Evolutionary conservation across 495 filamentous ascomycete species (phyloP).

Genomic region (Daldinia bambusicola): DNA sequence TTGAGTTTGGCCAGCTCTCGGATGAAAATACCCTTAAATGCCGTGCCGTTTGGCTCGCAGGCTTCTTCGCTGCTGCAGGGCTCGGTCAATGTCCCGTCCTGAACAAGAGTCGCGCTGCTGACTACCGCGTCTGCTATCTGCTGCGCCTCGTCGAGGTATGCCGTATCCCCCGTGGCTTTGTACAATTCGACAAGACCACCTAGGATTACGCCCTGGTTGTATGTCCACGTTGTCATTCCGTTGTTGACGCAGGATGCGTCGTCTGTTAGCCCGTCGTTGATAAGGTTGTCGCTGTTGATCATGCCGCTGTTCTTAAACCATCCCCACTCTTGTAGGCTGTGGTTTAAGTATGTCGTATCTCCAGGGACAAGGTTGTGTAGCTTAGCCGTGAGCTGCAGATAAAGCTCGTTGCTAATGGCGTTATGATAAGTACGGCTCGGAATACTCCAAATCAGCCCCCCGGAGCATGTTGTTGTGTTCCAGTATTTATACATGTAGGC

Average conservation of each 20-base stretch:
- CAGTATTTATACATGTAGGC: constrained; percentile 66
- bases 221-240: constrained; percentile 68
- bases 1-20: constrained; percentile 69
- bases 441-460: constrained; percentile 69
- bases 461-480: constrained; percentile 66
- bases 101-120: constrained; percentile 56
- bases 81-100: constrained; percentile 69
- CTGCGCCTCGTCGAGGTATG: constrained; percentile 64
- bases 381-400: constrained; percentile 70
- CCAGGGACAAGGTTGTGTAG: constrained; percentile 69
- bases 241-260: constrained; percentile 68
- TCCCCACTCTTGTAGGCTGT: constrained; percentile 66
- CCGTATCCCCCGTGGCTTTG: constrained; percentile 47
- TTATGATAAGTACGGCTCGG: constrained; percentile 65
- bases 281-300: constrained; percentile 66
- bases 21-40: constrained; percentile 81
- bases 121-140: constrained; percentile 68
- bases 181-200: constrained; percentile 71
- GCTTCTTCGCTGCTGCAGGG: constrained; percentile 58
- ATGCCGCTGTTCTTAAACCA: constrained; percentile 73
- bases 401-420: constrained; percentile 78
- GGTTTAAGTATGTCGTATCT: constrained; percentile 61
- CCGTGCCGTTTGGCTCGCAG: constrained; percentile 67
- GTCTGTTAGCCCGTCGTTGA: constrained; percentile 73
- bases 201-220: constrained; percentile 80